A percentile compares a stretch with the other conserved stretches of the same genome.
phyloP scores from a whole-genome alignment of 805 yeast species.

The Ogataea parapolymorpha region DNA sequence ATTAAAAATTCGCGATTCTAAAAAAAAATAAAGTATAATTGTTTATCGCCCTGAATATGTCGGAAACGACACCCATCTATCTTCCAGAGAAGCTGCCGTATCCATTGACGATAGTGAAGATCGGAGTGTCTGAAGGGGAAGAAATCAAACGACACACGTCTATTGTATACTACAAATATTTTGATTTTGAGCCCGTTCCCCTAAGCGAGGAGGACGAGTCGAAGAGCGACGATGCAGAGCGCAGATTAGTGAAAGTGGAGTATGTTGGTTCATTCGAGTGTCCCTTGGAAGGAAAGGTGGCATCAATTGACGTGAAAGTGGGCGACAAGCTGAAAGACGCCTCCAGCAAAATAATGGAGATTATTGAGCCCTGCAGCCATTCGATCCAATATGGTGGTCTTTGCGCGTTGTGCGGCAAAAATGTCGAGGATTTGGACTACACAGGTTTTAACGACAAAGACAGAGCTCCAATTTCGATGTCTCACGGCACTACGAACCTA shows the following conservation, averaged over 20 bases:
- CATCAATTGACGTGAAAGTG: conserved; percentile 44
- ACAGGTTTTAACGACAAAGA: conserved; percentile 64
- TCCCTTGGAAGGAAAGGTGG: conserved; percentile 73
- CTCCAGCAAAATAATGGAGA: conserved; percentile 44
- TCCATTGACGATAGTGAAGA: conserved; percentile 61
- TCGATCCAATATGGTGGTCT: conserved; percentile 92
- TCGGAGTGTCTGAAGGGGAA: conserved; percentile 44
- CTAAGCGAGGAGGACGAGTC: conserved; percentile 39
- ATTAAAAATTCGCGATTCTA: conserved; percentile 3
- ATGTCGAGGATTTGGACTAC: conserved; percentile 72
- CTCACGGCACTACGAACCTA: conserved; percentile 82
- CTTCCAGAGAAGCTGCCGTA: conserved; percentile 63
- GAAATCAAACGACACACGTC: conserved; percentile 49
- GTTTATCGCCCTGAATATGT: conserved; percentile 15
- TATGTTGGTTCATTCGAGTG: conserved; percentile 74
- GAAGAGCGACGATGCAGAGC: conserved; percentile 38
- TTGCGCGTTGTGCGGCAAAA: conserved; percentile 88
- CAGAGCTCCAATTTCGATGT: conserved; percentile 82
- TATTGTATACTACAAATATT: conserved; percentile 59
- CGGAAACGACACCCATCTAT: conserved; percentile 42
- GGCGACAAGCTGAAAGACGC: conserved; percentile 60
- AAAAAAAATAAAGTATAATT: conserved; percentile 6
- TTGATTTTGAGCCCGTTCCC: conserved; percentile 61
- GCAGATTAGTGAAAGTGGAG: conserved; percentile 51
- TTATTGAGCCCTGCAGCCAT: conserved; percentile 85